phyloP scores from a whole-genome alignment of 129 eudicot species.

The Scalesia atractyloides region DNA sequence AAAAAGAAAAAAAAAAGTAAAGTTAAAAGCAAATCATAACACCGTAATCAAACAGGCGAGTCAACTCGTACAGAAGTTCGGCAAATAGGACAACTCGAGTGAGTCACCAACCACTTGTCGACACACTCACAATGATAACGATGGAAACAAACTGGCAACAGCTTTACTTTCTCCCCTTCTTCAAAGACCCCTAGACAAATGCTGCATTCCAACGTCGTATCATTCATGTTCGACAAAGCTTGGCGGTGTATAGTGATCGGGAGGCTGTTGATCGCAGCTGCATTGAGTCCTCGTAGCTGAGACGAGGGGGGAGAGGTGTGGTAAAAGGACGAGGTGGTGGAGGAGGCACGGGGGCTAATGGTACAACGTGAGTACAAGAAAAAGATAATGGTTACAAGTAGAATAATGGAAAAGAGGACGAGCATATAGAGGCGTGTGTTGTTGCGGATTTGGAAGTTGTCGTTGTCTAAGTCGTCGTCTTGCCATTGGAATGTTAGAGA shows the following conservation, averaged over 20 bases:
- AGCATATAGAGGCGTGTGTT: constrained; percentile 58
- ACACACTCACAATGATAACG: constrained; percentile 80
- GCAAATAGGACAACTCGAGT: constrained; percentile 73
- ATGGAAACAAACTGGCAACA: constrained; percentile 63
- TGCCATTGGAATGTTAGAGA: constrained; percentile 66
- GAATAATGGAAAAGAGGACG: constrained; percentile 50
- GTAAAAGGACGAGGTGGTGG: background rate
- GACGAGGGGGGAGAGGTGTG: constrained; percentile 20
- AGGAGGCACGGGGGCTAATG: constrained; percentile 25
- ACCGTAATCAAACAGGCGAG: constrained; percentile 43
- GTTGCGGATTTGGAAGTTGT: constrained; percentile 70
- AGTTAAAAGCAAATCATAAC: background rate
- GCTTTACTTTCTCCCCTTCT: constrained; percentile 63
- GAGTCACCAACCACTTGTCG: constrained; percentile 63
- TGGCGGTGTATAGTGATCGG: constrained; percentile 43
- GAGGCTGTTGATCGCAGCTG: constrained; percentile 39
- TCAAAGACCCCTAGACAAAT: constrained; percentile 70
- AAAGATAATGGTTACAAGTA: constrained; percentile 36
- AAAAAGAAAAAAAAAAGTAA: background rate
- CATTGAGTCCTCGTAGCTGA: constrained; percentile 41
- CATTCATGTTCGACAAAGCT: constrained; percentile 7
- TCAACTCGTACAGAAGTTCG: constrained; percentile 53
- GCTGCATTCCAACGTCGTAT: constrained; percentile 47
- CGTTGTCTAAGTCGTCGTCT: constrained; percentile 64
- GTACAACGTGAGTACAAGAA: constrained; percentile 64